Evolutionary conservation across 2,329 filamentous ascomycete species (phyloP).

Genomic region (Orbilia quercus): DNA sequence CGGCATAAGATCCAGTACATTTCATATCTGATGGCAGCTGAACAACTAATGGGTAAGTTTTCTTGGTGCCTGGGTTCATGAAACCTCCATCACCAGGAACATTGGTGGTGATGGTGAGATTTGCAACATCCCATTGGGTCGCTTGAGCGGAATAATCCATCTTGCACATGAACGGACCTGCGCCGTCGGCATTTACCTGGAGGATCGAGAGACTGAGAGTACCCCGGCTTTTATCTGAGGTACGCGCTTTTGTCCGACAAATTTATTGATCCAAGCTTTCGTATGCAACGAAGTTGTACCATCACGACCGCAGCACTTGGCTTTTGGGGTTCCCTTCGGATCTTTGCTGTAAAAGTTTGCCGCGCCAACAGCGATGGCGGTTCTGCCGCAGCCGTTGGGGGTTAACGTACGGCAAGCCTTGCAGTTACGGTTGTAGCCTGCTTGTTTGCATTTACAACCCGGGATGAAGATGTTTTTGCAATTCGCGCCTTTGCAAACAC

Average conservation of each 20-base stretch:
- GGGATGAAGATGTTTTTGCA: not conserved
- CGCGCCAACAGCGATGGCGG: not conserved
- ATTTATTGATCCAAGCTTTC: not conserved
- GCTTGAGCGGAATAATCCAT: constrained; percentile 71
- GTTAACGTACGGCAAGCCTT: not conserved
- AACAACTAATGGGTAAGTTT: constrained; percentile 9
- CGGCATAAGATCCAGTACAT: constrained; percentile 72
- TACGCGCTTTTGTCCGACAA: constrained; percentile 59
- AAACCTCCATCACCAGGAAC: constrained; percentile 30
- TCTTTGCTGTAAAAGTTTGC: not conserved
- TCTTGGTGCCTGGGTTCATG: constrained; percentile 17
- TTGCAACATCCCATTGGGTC: constrained; percentile 65
- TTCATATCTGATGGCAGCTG: constrained; percentile 21
- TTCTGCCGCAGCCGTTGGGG: constrained; percentile 18
- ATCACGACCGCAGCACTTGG: too few species aligned
- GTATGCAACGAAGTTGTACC: constrained; percentile 15
- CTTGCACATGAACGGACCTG: constrained; percentile 73
- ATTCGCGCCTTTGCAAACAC: constrained; percentile 3
- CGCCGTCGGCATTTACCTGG: constrained; percentile 45
- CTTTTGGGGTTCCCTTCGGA: not conserved
- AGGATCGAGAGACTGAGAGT: constrained; percentile 72
- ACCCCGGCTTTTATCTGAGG: constrained; percentile 71
- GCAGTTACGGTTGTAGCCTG: constrained; percentile 13
- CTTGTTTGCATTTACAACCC: constrained; percentile 6
- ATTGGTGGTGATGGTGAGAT: constrained; percentile 33